Evolutionary conservation across 768 basidiomycete species (phyloP), one percentile per base, ranked within the genome.

Genomic region (Collybiopsis confluens): DNA sequence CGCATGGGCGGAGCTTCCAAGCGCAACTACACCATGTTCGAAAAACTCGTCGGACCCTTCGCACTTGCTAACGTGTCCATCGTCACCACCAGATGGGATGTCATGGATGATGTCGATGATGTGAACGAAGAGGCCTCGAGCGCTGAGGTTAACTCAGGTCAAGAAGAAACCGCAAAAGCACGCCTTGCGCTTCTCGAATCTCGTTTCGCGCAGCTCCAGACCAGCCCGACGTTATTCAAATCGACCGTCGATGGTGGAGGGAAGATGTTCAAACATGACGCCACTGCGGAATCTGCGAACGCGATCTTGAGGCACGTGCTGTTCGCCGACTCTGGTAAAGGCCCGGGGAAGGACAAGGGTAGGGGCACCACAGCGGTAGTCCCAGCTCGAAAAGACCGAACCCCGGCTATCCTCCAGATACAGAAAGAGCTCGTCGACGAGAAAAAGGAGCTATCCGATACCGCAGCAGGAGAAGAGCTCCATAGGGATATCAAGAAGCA

Each of bases 371-470:
- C n/a, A n/a, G n/a, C n/a, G n/a, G n/a, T n/a, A n/a, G n/a, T n/a
- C n/a, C n/a, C n/a, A n/a, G n/a, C n/a, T n/a, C n/a, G n/a, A n/a
- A n/a, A n/a, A n/a, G 63, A 64, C 20, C 62, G 43, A 7, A 63
- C 66, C 26, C 74, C 82, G 0, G 58, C 70, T 2, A 67, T 75
- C 2, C 67, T 85, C 2, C 72, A 70, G 21, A 82, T 85, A 47
- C 83, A 84, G 57, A 65, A 69, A 23, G 83, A 85, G 61, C 66
- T 83, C 11, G 78, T 83, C 4, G 75, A 76, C 54, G 67, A 77
- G 58, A 68, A 68, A 27, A 73, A 74, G 46, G 69, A 74, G 37
- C 72, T 84, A 15, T 67, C 74, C 1, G 68, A 83, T 45, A 83
- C 84, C 1, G 65, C 69, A 3, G 83, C 82, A 1, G 81, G 81